Conservation (phyloP, 495 filamentous ascomycete species). For the Hypoxylon lienhwacheense region DNA sequence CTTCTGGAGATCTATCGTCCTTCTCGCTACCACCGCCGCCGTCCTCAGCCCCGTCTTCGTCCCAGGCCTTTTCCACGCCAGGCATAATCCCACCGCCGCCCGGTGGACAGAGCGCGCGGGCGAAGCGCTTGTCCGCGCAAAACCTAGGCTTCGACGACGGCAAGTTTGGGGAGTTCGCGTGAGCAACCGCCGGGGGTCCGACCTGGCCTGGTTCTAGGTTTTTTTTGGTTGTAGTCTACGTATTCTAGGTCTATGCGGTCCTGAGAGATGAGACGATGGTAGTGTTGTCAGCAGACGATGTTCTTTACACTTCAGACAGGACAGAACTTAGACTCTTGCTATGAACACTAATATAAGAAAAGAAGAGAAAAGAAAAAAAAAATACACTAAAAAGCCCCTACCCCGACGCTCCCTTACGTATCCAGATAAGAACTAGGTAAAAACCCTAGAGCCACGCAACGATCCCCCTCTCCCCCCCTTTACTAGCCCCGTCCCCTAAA, state of each 20-base stretch:
- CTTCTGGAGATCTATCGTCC: conserved; percentile 38
- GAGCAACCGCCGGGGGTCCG: conserved; percentile 14
- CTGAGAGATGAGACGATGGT: background rate
- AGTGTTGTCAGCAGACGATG: background rate
- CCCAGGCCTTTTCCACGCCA: conserved; percentile 26
- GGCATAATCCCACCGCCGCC: conserved; percentile 63
- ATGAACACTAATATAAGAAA: conserved; percentile 10
- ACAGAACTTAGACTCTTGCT: conserved; percentile 4
- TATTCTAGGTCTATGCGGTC: too few species aligned
- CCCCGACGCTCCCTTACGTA: too few species aligned
- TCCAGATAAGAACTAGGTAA: too few species aligned
- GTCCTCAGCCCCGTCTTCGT: conserved; percentile 26
- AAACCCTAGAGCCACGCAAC: too few species aligned
- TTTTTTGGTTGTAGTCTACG: background rate
- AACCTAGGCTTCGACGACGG: conserved; percentile 67
- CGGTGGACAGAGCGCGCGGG: conserved; percentile 55
- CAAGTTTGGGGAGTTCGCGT: conserved; percentile 67
- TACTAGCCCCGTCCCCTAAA: too few species aligned
- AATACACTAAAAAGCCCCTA: too few species aligned
- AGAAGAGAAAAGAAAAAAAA: too few species aligned
- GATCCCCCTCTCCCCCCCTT: too few species aligned
- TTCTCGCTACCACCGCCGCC: conserved; percentile 59
- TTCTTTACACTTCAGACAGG: conserved; percentile 5
- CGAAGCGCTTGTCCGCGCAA: conserved; percentile 54
- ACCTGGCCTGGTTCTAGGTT: conserved; percentile 2